Percentiles rank a stretch among this genome's conserved stretches.
Evolutionary conservation across 2,329 filamentous ascomycete genomes (phyloP).

Genomic region (Colletotrichum truncatum): DNA sequence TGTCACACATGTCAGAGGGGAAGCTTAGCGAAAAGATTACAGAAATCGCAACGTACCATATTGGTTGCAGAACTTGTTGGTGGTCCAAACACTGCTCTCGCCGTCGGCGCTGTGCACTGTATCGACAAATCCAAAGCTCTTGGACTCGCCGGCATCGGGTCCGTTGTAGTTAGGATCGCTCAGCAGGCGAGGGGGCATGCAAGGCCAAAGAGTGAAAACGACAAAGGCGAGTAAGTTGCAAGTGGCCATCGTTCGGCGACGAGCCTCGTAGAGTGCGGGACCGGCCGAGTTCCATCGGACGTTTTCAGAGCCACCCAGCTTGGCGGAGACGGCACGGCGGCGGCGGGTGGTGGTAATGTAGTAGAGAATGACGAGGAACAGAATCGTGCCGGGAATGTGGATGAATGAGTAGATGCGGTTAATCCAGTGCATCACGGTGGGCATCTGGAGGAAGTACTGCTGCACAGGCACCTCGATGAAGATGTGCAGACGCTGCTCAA

Average conservation of each 20-base stretch:
- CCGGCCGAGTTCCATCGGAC: slow-evolving; percentile 43
- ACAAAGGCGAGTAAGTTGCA: slow-evolving; percentile 63
- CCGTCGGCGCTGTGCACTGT: slow-evolving; percentile 59
- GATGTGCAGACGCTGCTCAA: slow-evolving; percentile 71
- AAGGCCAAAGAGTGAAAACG: slow-evolving; percentile 62
- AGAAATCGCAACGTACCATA: slow-evolving; percentile 60
- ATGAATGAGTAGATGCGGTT: slow-evolving; percentile 82
- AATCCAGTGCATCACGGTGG: slow-evolving; percentile 71
- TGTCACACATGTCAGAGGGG: slow-evolving; percentile 40
- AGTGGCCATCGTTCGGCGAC: slow-evolving; percentile 65
- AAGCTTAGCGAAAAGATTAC: rapidly evolving
- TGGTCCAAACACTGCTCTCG: slow-evolving; percentile 57
- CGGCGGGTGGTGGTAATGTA: slow-evolving; percentile 74
- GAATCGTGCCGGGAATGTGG: slow-evolving; percentile 79
- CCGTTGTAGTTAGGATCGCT: slow-evolving; percentile 65
- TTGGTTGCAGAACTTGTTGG: slow-evolving; percentile 79
- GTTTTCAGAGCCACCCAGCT: slow-evolving; percentile 37
- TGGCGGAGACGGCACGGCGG: slow-evolving; percentile 43
- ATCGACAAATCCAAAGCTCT: slow-evolving; percentile 63
- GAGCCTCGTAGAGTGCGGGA: slow-evolving; percentile 60
- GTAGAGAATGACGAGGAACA: slow-evolving; percentile 72
- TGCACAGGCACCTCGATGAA: slow-evolving; percentile 74
- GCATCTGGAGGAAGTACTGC: slow-evolving; percentile 56
- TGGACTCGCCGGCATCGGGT: slow-evolving; percentile 63
- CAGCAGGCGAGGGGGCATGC: slow-evolving; percentile 63